Base-by-base conservation (phyloP, 2,329 filamentous ascomycete species). In the Aspergillus puulaauensis region DNA sequence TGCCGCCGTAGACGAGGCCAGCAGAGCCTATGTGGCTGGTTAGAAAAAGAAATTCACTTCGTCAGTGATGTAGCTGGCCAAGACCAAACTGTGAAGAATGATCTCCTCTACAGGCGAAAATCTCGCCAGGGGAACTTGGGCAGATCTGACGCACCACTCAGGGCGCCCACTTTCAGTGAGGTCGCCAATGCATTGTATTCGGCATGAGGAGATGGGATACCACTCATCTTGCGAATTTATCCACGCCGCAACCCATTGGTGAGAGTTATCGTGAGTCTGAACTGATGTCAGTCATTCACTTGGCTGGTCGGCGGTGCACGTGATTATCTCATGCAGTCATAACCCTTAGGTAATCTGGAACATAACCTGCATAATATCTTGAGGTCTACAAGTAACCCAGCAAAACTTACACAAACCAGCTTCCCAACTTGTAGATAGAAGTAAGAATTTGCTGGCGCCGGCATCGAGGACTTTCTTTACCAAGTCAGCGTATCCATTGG, bases 1-100 rank as follows among this genome's bases (percentile, higher is more conserved):
- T 83, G 52, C 89, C 87, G 37, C 89, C 89, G 52, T 85, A 79
- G 31, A 90, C 70, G 24, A 88, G 71, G 33, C 90, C 90, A 47
- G 82, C 78, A 23, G 78, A 62, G 54, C 61, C 65, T 63, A 60
- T 70, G 33, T 48, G 24, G 39, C 31, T 40, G 35, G 23, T 23
- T 17, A 44, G 31, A 31, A 46, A 41, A 40, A 4, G 54, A 8
- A 9, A 37, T 47, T 14, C n/a, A 41, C 24, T 44, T 44, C 27
- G 15, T 46, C 4, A 15, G n/a, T 40, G 27, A 46, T 40, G 44
- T 39, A 40, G 54, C 23, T 37, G n/a, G 37, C 45, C 31, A 9
- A 31, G 27, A 31, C 45, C 14, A 23, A 33, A 12, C 37, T 57
- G 47, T 37, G 27, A 33, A 21, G 27, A 50, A 50, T 19, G 19